Evolutionary conservation across 2,329 filamentous ascomycete genomes (phyloP).

Genomic region (Cytospora piceae): DNA sequence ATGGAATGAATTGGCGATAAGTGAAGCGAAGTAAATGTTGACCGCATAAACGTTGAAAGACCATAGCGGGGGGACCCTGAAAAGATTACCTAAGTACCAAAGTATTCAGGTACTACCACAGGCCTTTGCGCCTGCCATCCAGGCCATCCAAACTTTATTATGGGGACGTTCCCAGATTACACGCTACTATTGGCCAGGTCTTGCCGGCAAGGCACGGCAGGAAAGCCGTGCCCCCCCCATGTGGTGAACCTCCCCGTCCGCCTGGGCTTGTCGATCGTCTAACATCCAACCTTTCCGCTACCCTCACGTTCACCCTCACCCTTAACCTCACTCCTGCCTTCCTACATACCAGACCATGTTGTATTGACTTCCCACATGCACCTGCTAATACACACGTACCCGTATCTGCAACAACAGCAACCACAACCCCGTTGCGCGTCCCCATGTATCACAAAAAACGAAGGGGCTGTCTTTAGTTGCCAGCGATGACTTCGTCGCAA

Average conservation of each 20-base stretch:
- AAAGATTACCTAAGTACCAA: neutral
- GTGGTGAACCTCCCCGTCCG: constrained; percentile 4
- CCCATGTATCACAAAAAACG: constrained; percentile 22
- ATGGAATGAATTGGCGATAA: no score
- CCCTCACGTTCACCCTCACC: neutral
- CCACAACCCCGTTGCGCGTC: constrained; percentile 6
- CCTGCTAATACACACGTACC: constrained; percentile 1
- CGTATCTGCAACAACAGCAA: neutral
- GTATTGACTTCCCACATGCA: constrained; percentile 8
- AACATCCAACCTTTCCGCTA: constrained; percentile 11
- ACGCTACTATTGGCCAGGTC: neutral
- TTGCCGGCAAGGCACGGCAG: constrained; percentile 13
- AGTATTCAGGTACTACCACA: neutral
- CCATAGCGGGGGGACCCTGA: neutral
- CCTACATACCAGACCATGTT: neutral
- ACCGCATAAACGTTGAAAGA: no score
- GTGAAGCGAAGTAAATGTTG: no score
- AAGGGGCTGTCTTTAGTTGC: constrained; percentile 22
- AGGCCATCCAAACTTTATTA: constrained; percentile 19
- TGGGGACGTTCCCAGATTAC: neutral
- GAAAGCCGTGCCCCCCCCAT: constrained; percentile 14
- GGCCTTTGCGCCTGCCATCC: neutral
- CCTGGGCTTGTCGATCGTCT: constrained; percentile 15
- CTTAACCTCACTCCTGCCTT: neutral
- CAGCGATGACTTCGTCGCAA: constrained; percentile 30